phyloP scores from a whole-genome alignment of 2,329 filamentous ascomycete genomes.

The Fusarium denticulatum region DNA sequence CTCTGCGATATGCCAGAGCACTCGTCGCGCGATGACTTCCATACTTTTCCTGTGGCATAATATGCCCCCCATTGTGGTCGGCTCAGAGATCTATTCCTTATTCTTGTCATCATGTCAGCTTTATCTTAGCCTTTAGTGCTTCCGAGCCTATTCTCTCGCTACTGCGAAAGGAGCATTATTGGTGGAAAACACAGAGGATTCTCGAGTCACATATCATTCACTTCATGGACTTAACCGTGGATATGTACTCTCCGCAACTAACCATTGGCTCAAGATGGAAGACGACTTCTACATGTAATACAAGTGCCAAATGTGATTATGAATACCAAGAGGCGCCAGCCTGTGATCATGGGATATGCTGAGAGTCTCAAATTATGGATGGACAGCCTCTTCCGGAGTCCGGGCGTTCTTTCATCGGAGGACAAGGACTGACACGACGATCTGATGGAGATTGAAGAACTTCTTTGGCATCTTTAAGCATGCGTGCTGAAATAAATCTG shows the following conservation, averaged over 20 bases:
- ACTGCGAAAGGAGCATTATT: background rate
- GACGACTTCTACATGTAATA: too few species aligned
- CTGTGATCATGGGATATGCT: too few species aligned
- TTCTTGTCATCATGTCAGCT: background rate
- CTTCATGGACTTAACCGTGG: background rate
- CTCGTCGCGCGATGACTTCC: background rate
- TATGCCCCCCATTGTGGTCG: background rate
- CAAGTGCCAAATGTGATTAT: too few species aligned
- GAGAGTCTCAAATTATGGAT: background rate
- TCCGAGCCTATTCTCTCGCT: background rate
- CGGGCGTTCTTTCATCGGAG: background rate
- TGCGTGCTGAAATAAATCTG: too few species aligned
- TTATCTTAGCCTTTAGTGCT: rapidly evolving
- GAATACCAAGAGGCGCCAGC: rapidly evolving
- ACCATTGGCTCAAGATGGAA: too few species aligned
- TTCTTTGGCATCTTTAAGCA: rapidly evolving
- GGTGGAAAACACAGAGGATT: too few species aligned
- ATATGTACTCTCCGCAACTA: too few species aligned
- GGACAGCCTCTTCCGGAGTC: rapidly evolving
- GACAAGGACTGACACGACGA: rapidly evolving
- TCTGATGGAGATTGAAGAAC: rapidly evolving
- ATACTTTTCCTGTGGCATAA: background rate
- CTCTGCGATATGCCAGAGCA: background rate
- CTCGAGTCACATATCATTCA: too few species aligned
- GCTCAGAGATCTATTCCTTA: rapidly evolving